Evolutionary conservation across 345 rosid genomes (phyloP).

Genomic region (Rhizophora mangle): DNA sequence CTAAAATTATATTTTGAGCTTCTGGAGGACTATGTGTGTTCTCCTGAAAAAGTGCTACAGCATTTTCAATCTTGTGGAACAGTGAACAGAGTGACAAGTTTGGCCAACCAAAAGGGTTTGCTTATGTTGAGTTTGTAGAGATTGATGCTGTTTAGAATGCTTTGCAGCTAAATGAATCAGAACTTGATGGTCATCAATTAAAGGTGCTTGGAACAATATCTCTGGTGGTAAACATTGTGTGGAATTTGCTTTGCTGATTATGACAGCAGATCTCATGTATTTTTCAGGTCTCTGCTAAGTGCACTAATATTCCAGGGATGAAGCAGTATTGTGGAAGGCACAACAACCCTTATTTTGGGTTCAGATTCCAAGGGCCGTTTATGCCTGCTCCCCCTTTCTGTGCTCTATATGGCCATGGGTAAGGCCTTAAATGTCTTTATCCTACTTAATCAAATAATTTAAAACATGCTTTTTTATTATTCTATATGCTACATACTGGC

Average conservation of each 20-base stretch:
- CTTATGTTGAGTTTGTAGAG: constrained; percentile 95
- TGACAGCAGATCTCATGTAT: constrained; percentile 14
- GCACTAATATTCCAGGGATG: constrained; percentile 96
- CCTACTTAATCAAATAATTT: not conserved
- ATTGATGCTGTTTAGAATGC: constrained; percentile 93
- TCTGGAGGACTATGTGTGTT: constrained; percentile 94
- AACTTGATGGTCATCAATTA: constrained; percentile 89
- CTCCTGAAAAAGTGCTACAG: constrained; percentile 98
- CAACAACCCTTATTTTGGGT: constrained; percentile 45
- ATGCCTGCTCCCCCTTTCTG: constrained; percentile 63
- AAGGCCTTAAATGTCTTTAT: constrained; percentile 23
- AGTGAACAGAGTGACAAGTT: constrained; percentile 96
- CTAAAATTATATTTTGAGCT: constrained; percentile 21
- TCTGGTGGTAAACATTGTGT: constrained; percentile 1
- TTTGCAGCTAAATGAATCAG: constrained; percentile 86
- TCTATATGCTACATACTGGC: too few relatives aligned
- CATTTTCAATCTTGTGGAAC: constrained; percentile 99
- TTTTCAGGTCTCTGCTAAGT: constrained; percentile 82
- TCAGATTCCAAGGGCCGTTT: constrained; percentile 82
- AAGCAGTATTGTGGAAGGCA: constrained; percentile 91
- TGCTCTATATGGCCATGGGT: constrained; percentile 79
- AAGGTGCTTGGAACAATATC: constrained; percentile 47
- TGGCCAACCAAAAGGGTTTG: constrained; percentile 99
- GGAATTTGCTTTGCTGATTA: constrained; percentile 2
- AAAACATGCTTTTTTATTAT: not conserved